Conservation (phyloP, 2,329 filamentous ascomycete genomes). For the Neofusicoccum parvum region DNA sequence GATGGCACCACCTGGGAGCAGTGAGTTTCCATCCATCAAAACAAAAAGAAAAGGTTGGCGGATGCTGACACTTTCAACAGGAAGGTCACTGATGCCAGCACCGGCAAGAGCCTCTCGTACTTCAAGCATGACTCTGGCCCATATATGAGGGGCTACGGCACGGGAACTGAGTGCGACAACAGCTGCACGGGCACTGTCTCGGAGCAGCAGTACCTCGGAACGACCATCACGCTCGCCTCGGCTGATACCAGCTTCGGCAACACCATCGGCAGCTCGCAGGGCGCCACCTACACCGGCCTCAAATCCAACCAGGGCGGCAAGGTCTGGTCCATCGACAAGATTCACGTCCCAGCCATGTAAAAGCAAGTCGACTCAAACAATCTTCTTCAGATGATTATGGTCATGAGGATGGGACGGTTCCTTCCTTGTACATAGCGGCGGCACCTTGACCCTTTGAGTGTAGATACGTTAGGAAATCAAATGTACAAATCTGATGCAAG, state of each 20-base stretch:
- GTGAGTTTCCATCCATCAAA: slow-evolving; percentile 23
- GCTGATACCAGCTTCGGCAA: slow-evolving; percentile 34
- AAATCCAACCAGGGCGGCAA: background rate
- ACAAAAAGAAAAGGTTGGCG: background rate
- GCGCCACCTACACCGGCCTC: slow-evolving; percentile 7
- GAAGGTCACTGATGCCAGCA: slow-evolving; percentile 39
- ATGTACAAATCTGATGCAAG: too few species aligned
- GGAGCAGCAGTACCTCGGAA: slow-evolving; percentile 44
- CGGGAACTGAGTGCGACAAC: slow-evolving; percentile 46
- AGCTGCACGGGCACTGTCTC: slow-evolving; percentile 42
- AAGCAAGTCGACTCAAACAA: too few species aligned
- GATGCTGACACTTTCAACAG: background rate
- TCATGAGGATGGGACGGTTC: too few species aligned
- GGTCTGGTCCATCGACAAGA: slow-evolving; percentile 12
- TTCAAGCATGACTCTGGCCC: slow-evolving; percentile 38
- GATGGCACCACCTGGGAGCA: slow-evolving; percentile 36
- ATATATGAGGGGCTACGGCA: slow-evolving; percentile 43
- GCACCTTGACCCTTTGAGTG: too few species aligned
- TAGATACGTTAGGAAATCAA: too few species aligned
- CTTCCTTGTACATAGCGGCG: too few species aligned
- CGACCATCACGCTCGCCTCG: slow-evolving; percentile 41
- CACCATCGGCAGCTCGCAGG: slow-evolving; percentile 5
- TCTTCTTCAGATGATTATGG: too few species aligned
- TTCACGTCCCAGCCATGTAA: background rate
- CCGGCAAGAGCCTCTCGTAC: slow-evolving; percentile 37